phyloP scores from a whole-genome alignment of 2,329 filamentous ascomycete genomes.

The Beauveria brongniartii region DNA sequence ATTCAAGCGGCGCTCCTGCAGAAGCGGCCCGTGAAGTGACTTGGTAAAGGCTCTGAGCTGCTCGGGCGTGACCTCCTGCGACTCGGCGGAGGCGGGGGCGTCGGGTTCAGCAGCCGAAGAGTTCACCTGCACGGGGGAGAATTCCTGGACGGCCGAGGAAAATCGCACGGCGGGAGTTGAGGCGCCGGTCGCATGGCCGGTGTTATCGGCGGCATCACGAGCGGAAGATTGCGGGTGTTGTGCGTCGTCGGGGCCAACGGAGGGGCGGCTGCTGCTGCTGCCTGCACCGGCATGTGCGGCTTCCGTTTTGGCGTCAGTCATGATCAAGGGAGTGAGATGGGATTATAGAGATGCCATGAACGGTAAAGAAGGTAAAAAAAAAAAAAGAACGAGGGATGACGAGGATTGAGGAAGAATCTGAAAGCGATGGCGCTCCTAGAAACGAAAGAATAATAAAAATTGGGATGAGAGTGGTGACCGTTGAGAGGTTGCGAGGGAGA shows the following conservation, averaged over 20 bases:
- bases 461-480: not conserved
- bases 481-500: not conserved
- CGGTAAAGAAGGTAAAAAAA: not conserved
- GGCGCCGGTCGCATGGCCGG: slow-evolving; percentile 19
- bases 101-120: slow-evolving; percentile 15
- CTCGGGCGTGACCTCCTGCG: slow-evolving; percentile 43
- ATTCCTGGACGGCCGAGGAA: slow-evolving; percentile 62
- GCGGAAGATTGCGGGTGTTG: slow-evolving; percentile 14
- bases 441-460: not conserved
- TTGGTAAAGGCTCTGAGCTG: slow-evolving; percentile 65
- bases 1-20: slow-evolving; percentile 77
- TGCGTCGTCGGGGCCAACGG: slow-evolving; percentile 12
- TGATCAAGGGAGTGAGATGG: slow-evolving; percentile 4
- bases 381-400: not conserved
- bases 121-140: slow-evolving; percentile 31
- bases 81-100: slow-evolving; percentile 21
- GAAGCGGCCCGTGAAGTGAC: slow-evolving; percentile 61
- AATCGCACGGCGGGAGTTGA: slow-evolving; percentile 55
- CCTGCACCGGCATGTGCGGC: not conserved
- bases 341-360: not conserved
- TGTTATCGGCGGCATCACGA: slow-evolving; percentile 9
- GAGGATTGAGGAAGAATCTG: not conserved
- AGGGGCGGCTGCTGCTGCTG: not conserved
- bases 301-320: slow-evolving; percentile 10
- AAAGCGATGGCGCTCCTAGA: not conserved